phyloP scores from a whole-genome alignment of 768 basidiomycete species.

The Baorangia bicolor region DNA sequence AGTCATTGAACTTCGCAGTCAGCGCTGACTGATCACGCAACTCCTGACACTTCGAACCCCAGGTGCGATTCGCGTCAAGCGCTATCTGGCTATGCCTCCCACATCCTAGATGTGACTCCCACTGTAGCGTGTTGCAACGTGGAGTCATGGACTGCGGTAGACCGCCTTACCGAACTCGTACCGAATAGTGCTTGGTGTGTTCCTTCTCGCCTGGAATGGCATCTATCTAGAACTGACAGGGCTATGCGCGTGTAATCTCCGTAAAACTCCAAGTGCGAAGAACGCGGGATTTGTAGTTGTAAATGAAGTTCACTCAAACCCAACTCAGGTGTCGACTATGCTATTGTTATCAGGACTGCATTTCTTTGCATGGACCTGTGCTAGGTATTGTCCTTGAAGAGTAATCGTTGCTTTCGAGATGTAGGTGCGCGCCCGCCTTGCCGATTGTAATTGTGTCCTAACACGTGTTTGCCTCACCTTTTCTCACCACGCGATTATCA shows the following conservation, averaged over 20 bases:
- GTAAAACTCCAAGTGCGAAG: slow-evolving; percentile 1
- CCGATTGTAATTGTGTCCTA: not conserved
- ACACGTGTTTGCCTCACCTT: slow-evolving; percentile 34
- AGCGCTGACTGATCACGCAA: not conserved
- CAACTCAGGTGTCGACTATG: not conserved
- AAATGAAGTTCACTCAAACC: not conserved
- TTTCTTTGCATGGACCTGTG: slow-evolving; percentile 17
- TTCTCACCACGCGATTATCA: slow-evolving; percentile 36
- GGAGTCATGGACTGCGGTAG: not conserved
- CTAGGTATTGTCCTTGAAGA: slow-evolving; percentile 1
- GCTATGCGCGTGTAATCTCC: slow-evolving; percentile 25
- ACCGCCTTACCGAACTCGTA: not conserved
- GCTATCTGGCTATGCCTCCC: not conserved
- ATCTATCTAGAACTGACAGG: slow-evolving; percentile 9
- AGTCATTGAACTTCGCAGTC: not conserved
- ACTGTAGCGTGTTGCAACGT: slow-evolving; percentile 6
- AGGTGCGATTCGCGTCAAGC: not conserved
- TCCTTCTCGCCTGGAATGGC: slow-evolving; percentile 9
- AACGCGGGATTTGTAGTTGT: not conserved
- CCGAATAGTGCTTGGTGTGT: not conserved
- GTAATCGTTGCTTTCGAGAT: slow-evolving; percentile 4
- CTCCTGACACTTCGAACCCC: not conserved
- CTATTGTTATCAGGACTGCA: slow-evolving; percentile 1
- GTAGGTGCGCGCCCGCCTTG: slow-evolving; percentile 15
- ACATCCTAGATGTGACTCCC: not conserved